phyloP scores from a whole-genome alignment of 2,329 filamentous ascomycete genomes.

The Colletotrichum zoysiae region DNA sequence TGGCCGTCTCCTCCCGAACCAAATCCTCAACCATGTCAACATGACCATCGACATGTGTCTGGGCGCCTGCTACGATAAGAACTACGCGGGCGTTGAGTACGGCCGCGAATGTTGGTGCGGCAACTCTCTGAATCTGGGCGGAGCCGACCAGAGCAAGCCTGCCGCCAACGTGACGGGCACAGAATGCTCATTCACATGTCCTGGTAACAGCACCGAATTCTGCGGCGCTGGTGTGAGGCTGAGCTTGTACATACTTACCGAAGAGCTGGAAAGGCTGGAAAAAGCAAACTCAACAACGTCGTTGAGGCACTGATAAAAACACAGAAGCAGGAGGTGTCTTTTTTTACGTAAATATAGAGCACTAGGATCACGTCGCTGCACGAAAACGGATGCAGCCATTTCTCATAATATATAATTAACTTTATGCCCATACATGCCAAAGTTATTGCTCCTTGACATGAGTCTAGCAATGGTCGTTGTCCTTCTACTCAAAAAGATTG shows the following conservation, averaged over 20 bases:
- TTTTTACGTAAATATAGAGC: slow-evolving; percentile 8
- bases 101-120: slow-evolving; percentile 45
- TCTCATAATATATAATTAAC: slow-evolving; percentile 1
- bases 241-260: slow-evolving; percentile 49
- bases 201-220: slow-evolving; percentile 37
- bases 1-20: slow-evolving; percentile 49
- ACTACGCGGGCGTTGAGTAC: slow-evolving; percentile 44
- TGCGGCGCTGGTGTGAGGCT: slow-evolving; percentile 46
- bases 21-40: slow-evolving; percentile 48
- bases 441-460: not conserved
- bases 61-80: slow-evolving; percentile 38
- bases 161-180: slow-evolving; percentile 37
- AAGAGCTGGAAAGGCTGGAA: slow-evolving; percentile 16
- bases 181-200: slow-evolving; percentile 41
- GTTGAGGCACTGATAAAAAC: not conserved
- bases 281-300: slow-evolving; percentile 15
- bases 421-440: not conserved
- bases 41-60: slow-evolving; percentile 44
- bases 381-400: slow-evolving; percentile 20
- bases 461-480: not conserved
- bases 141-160: slow-evolving; percentile 34
- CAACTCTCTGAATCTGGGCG: slow-evolving; percentile 45
- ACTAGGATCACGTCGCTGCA: not conserved
- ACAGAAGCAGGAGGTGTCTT: not conserved
- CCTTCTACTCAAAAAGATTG: not conserved